phyloP scores from a whole-genome alignment of 1,284 basidiomycete species.

The Polyporus tsugae region DNA sequence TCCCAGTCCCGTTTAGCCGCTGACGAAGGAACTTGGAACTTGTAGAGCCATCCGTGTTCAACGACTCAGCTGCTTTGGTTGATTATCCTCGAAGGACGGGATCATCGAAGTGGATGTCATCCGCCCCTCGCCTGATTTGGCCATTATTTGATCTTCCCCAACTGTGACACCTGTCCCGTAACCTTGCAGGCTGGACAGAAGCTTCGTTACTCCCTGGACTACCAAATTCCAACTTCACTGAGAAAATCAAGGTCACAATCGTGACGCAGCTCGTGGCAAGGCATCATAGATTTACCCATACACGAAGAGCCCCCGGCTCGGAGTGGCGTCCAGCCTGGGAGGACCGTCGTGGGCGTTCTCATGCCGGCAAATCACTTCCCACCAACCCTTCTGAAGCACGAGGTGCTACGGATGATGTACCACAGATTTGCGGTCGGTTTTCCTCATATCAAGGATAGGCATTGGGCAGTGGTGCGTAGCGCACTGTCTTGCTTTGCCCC shows the following conservation, averaged over 20 bases:
- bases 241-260: not conserved
- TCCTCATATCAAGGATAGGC: not conserved
- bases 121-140: no score
- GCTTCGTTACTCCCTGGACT: no score
- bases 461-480: not conserved
- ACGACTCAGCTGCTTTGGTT: no score
- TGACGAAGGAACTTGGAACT: no score
- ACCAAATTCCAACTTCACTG: not conserved
- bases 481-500: not conserved
- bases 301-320: not conserved
- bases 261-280: not conserved
- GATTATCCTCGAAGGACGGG: no score
- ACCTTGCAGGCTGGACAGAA: not conserved
- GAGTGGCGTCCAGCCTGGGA: not conserved
- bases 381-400: not conserved
- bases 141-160: not conserved
- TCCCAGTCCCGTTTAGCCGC: no score
- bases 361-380: conserved; percentile 2
- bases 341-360: not conserved
- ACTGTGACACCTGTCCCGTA: not conserved
- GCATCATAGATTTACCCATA: not conserved
- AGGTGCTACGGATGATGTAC: not conserved
- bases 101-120: no score
- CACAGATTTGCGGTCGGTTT: not conserved
- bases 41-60: no score